Evolutionary conservation across 1,284 basidiomycete genomes (phyloP).

Genomic region (Naganishia liquefaciens): DNA sequence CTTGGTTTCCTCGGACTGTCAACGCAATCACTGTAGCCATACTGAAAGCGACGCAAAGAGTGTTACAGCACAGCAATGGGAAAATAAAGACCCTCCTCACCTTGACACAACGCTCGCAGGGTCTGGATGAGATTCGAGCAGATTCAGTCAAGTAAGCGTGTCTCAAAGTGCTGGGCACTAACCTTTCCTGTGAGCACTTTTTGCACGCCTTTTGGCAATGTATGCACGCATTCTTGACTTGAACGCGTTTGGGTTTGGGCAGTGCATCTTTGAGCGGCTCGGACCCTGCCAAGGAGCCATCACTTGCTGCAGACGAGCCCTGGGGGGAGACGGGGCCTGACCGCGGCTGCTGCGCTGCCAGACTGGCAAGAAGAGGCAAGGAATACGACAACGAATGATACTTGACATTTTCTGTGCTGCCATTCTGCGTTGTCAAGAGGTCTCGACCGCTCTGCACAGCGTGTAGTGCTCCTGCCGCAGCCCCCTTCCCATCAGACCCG

Average conservation of each 20-base stretch:
- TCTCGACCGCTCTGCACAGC: too few relatives aligned
- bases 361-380: constrained; percentile 11
- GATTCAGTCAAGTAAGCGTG: too few relatives aligned
- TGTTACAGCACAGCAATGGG: neutral
- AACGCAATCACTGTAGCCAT: constrained; percentile 43
- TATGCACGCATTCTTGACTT: constrained; percentile 49
- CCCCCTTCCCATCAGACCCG: too few relatives aligned
- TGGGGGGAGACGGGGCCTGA: neutral
- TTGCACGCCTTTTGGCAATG: constrained; percentile 53
- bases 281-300: neutral
- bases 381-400: neutral
- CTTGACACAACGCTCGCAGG: constrained; percentile 48
- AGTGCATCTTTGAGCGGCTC: neutral
- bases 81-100: neutral
- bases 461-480: too few relatives aligned
- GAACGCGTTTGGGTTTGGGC: constrained; percentile 40
- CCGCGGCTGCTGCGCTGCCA: constrained; percentile 9
- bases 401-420: neutral
- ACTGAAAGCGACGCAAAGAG: constrained; percentile 25
- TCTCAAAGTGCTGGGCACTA: constrained; percentile 16
- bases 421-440: too few relatives aligned
- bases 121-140: constrained; percentile 34
- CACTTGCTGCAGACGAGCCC: constrained; percentile 1
- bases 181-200: constrained; percentile 50
- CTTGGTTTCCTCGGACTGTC: constrained; percentile 47